phyloP scores from a whole-genome alignment of 2,329 filamentous ascomycete genomes.

The Emergomyces orientalis region DNA sequence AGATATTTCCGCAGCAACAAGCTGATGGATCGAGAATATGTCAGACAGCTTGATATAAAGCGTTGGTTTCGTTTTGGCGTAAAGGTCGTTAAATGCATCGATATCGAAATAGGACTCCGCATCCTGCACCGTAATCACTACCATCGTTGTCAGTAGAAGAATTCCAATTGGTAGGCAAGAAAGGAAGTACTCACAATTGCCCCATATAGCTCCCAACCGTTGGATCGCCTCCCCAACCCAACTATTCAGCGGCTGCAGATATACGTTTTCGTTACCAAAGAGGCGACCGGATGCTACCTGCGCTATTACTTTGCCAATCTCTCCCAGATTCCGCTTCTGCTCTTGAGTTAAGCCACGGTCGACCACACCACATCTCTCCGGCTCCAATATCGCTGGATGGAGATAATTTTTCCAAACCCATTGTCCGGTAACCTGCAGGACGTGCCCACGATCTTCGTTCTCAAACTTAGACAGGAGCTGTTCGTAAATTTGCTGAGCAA shows the following conservation, averaged over 20 bases:
- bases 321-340: slow-evolving; percentile 83
- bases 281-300: slow-evolving; percentile 82
- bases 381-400: slow-evolving; percentile 76
- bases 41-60: slow-evolving; percentile 99
- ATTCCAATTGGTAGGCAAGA: not conserved
- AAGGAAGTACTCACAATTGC: slow-evolving; percentile 43
- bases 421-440: slow-evolving; percentile 75
- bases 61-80: slow-evolving; percentile 90
- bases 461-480: slow-evolving; percentile 67
- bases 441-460: slow-evolving; percentile 63
- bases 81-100: slow-evolving; percentile 96
- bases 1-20: slow-evolving; percentile 70
- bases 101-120: slow-evolving; percentile 93
- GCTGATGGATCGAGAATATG: slow-evolving; percentile 89
- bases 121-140: slow-evolving; percentile 72
- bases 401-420: slow-evolving; percentile 96
- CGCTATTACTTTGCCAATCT: slow-evolving; percentile 83
- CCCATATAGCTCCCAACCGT: slow-evolving; percentile 65
- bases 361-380: slow-evolving; percentile 86
- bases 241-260: slow-evolving; percentile 86
- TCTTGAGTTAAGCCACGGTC: slow-evolving; percentile 81
- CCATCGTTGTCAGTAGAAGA: slow-evolving; percentile 32
- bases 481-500: slow-evolving; percentile 79
- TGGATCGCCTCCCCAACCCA: slow-evolving; percentile 81
- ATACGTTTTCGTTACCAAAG: slow-evolving; percentile 91